phyloP scores from a whole-genome alignment of 2,329 filamentous ascomycete species.

The Fusarium foetens region DNA sequence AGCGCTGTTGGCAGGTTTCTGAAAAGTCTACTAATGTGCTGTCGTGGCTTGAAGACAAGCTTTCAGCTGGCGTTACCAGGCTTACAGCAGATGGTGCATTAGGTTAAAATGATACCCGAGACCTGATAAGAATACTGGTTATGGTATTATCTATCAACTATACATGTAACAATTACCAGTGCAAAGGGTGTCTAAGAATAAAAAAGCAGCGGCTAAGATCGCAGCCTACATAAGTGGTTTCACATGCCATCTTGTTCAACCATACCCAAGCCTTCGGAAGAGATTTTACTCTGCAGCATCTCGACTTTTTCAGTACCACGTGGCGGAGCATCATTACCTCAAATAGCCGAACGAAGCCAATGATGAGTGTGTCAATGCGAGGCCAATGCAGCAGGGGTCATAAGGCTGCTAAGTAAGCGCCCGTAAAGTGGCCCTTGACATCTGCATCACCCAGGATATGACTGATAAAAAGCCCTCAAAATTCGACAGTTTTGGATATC shows the following conservation, averaged over 20 bases:
- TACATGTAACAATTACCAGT: neutral
- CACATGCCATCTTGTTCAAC: neutral
- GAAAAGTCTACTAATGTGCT: neutral
- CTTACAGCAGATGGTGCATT: neutral
- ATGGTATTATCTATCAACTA: neutral
- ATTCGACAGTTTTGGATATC: neutral
- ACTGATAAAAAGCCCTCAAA: neutral
- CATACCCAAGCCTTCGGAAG: neutral
- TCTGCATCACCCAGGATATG: neutral
- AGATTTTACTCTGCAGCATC: neutral
- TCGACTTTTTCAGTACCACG: neutral
- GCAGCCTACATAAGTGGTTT: neutral
- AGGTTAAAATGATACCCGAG: accelerated
- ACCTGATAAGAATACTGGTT: neutral
- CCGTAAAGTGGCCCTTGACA: neutral
- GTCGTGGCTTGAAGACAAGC: neutral
- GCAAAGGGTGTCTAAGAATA: accelerated
- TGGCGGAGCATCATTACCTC: neutral
- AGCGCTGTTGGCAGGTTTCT: neutral
- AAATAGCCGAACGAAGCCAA: neutral
- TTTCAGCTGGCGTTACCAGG: neutral
- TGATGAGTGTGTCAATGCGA: neutral
- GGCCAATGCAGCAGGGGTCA: neutral
- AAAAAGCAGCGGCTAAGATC: neutral
- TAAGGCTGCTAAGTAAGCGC: neutral